These are phyloP conservation scores for Coemansia sp. DNA, from an alignment of 192 early-diverging fungal genomes.

Conservation along the genomic window DNA sequence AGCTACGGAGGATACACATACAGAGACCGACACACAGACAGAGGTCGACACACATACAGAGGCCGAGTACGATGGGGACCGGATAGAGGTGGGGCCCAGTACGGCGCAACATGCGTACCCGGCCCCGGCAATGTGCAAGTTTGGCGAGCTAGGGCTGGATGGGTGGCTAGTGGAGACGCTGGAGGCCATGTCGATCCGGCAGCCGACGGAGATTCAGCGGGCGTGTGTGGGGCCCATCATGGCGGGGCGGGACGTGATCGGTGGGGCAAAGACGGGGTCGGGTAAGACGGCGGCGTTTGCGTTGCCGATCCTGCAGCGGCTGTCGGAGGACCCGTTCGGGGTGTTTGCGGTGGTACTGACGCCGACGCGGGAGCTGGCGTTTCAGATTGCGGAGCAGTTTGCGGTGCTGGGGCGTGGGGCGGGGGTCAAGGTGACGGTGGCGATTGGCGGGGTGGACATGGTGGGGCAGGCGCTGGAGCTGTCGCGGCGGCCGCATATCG, in stretches of 20 bases:
- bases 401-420: constrained; percentile 83
- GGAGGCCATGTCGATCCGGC: constrained; percentile 69
- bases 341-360: constrained; percentile 95
- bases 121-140: constrained; percentile 47
- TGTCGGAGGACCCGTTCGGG: constrained; percentile 94
- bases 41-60: constrained; percentile 18
- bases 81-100: constrained; percentile 17
- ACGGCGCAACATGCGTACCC: constrained; percentile 6
- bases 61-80: constrained; percentile 35
- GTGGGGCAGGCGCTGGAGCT: constrained; percentile 88
- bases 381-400: constrained; percentile 98
- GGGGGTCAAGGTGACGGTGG: constrained; percentile 72
- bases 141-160: constrained; percentile 70
- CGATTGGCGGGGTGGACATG: constrained; percentile 94
- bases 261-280: constrained; percentile 90
- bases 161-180: constrained; percentile 78
- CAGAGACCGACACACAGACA: constrained; percentile 1
- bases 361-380: constrained; percentile 93
- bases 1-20: not conserved
- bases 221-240: constrained; percentile 81
- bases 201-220: constrained; percentile 89
- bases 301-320: constrained; percentile 88
- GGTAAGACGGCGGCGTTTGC: constrained; percentile 99
- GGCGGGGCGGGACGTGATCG: constrained; percentile 75
- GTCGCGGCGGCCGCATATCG: constrained; percentile 76